Base-by-base conservation (phyloP, 2,329 filamentous ascomycete genomes). In the Sphaerostilbella broomeana region DNA sequence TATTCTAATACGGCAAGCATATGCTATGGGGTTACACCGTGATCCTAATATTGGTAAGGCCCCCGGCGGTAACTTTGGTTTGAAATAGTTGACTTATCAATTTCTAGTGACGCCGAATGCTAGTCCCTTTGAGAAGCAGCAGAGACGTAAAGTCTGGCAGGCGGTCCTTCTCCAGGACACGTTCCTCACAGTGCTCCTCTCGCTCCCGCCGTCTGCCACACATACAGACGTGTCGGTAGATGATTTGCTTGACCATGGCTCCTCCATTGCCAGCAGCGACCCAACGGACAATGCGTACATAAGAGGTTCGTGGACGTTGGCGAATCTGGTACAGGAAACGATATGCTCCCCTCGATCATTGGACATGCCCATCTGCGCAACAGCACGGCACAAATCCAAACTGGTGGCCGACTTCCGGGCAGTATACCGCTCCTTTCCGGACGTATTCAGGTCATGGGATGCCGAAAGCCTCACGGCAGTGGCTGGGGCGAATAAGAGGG, bases 111-210 rank as follows among this genome's bases (percentile, higher is more conserved):
- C 75, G 1, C 83, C 84, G 0, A 68, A 79, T 25, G 81, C 81
- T 1, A 77, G 69, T 4, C 65, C 71, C 1, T 81, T 84, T 42
- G 84, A 89, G 48, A 89, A 88, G 56, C 84, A 89, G 54, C 79
- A 86, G 52, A 73, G 85, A 17, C 73, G 84, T 35, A 89, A 88
- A 55, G 70, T 89, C 2, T 90, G 85, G 85, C 84, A 89, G 58
- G 84, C 85, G 3, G 82, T 89, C 2, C 67, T 86, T 18, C 73
- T 87, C 11, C 85, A 90, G 59, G 85, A 90, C 57, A 89, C 85
- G 0, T 89, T 89, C 55, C 64, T 89, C 4, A 88, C 84, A 0
- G 82, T 89, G 1, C 72, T 89, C 1, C 69, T 89, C 18, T 85
- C 85, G 16, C 70, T 90, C 1, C 85, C 85, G 0, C 85, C 85